Conservation (phyloP, 2,329 filamentous ascomycete species). For the Hymenoscyphus linearis region DNA sequence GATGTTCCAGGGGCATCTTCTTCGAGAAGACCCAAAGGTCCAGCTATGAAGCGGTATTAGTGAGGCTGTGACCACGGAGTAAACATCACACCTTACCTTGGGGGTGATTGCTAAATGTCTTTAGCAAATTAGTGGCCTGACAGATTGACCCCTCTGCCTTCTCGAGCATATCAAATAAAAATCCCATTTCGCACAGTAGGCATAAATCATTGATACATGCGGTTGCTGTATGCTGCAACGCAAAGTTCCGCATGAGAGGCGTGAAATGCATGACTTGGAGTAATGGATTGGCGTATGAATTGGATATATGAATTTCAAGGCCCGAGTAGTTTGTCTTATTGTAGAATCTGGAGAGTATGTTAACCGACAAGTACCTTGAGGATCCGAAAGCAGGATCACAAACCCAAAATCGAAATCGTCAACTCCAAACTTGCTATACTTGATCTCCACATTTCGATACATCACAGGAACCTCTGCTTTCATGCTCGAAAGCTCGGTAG, state of each 20-base stretch:
- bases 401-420: slow-evolving; percentile 97
- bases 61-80: neutral
- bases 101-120: slow-evolving; percentile 77
- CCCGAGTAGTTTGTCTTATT: slow-evolving; percentile 91
- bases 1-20: slow-evolving; percentile 70
- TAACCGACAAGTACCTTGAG: neutral
- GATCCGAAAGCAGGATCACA: slow-evolving; percentile 29
- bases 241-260: slow-evolving; percentile 78
- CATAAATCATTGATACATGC: slow-evolving; percentile 79
- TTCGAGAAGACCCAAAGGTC: slow-evolving; percentile 75
- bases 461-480: slow-evolving; percentile 80
- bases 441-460: slow-evolving; percentile 94
- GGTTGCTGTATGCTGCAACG: slow-evolving; percentile 82
- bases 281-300: slow-evolving; percentile 91
- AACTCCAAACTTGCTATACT: slow-evolving; percentile 98
- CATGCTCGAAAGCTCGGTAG: slow-evolving; percentile 65
- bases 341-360: slow-evolving; percentile 62
- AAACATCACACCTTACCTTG: slow-evolving; percentile 48
- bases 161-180: slow-evolving; percentile 95
- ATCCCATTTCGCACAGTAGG: slow-evolving; percentile 89
- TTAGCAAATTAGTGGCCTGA: slow-evolving; percentile 91
- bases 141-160: slow-evolving; percentile 93
- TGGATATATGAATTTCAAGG: slow-evolving; percentile 91
- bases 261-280: slow-evolving; percentile 90
- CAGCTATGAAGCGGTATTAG: slow-evolving; percentile 41